phyloP scores from a whole-genome alignment of 208 protist species.

The Zelonia costaricensis region DNA sequence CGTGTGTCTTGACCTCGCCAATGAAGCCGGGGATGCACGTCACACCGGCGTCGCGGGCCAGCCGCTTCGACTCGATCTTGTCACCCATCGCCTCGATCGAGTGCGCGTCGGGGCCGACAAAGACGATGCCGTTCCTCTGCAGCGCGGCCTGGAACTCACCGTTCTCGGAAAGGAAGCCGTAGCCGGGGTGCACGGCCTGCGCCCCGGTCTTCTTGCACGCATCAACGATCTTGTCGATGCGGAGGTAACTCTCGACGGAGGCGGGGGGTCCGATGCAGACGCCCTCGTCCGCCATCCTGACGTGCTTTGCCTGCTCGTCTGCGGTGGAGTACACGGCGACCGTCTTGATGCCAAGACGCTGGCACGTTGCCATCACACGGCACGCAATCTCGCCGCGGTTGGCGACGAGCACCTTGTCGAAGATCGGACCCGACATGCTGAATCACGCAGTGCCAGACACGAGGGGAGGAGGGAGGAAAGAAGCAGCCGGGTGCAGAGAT shows the following conservation, averaged over 20 bases:
- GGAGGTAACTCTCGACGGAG: conserved; percentile 86
- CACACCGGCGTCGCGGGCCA: conserved; percentile 88
- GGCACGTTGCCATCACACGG: conserved; percentile 93
- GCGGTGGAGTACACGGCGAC: conserved; percentile 96
- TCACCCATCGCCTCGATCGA: conserved; percentile 95
- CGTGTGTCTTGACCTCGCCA: conserved; percentile 37
- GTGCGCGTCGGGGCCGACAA: conserved; percentile 93
- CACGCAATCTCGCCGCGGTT: conserved; percentile 99
- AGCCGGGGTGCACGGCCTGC: conserved; percentile 97
- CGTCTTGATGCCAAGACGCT: conserved; percentile 92
- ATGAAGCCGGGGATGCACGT: conserved; percentile 83
- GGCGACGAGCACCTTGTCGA: conserved; percentile 96
- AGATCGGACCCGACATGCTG: conserved; percentile 25
- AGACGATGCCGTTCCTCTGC: conserved; percentile 78
- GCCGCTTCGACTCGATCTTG: conserved; percentile 92
- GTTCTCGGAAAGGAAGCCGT: conserved; percentile 98
- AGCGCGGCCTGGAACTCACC: conserved; percentile 85
- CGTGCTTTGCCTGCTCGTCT: conserved; percentile 93
- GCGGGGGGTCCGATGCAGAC: conserved; percentile 66
- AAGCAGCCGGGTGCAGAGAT: not conserved
- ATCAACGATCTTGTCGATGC: conserved; percentile 93
- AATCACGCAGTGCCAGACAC: not conserved
- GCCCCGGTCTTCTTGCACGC: conserved; percentile 81
- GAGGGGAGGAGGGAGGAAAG: not conserved
- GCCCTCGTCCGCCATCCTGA: conserved; percentile 86